Conservation (phyloP, 495 filamentous ascomycete genomes). For the Lasiosphaeria hispida region DNA sequence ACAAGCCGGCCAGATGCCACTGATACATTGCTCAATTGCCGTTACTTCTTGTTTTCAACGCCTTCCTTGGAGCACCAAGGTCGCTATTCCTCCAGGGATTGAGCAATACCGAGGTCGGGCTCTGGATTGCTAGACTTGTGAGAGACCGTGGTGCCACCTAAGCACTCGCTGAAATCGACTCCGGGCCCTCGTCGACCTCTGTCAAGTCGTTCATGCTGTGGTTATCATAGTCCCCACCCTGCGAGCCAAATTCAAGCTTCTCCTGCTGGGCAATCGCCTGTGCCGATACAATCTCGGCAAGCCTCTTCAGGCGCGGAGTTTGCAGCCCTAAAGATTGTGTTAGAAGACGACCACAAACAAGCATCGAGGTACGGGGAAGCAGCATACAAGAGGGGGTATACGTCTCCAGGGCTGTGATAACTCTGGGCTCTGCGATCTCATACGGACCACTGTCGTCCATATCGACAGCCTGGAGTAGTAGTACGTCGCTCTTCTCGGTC, state of each 20-base stretch:
- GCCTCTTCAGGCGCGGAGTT: conserved; percentile 87
- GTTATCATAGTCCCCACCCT: conserved; percentile 41
- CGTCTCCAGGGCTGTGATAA: conserved; percentile 94
- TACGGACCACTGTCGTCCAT: conserved; percentile 99
- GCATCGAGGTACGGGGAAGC: neutral
- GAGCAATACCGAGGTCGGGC: conserved; percentile 17
- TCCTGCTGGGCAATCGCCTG: conserved; percentile 94
- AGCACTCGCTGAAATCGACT: conserved; percentile 28
- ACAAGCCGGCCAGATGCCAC: neutral
- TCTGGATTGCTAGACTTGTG: neutral
- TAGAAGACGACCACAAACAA: conserved; percentile 7
- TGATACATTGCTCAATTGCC: conserved; percentile 1
- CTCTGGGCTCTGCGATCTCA: conserved; percentile 94
- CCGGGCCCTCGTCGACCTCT: conserved; percentile 42
- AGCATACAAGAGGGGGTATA: conserved; percentile 91
- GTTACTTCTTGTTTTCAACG: neutral
- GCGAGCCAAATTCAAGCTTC: conserved; percentile 58
- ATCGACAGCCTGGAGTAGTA: conserved; percentile 88
- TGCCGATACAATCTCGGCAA: conserved; percentile 95
- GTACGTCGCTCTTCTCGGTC: conserved; percentile 96
- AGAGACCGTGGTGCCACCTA: conserved; percentile 27
- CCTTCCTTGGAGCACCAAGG: neutral
- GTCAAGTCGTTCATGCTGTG: conserved; percentile 35
- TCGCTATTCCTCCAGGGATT: conserved; percentile 20
- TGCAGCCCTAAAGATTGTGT: conserved; percentile 67